A percentile compares a stretch with the other conserved stretches of the same genome.
Conservation (phyloP, 345 rosid species). For the Zanthoxylum bungeanum region DNA sequence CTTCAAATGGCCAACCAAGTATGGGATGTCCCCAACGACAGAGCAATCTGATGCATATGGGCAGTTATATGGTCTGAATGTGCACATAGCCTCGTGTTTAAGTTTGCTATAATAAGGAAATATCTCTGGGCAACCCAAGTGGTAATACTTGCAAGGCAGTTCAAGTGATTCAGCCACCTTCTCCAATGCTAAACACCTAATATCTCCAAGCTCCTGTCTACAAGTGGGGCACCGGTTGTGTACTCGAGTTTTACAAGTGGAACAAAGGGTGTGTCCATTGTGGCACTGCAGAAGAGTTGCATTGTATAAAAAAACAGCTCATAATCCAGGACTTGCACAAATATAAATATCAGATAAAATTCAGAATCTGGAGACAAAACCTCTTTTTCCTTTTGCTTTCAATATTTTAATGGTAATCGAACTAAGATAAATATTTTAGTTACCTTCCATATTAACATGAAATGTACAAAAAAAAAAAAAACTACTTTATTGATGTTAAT, state of each 20-base stretch:
- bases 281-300: slow-evolving; percentile 52
- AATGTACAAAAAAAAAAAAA: not conserved
- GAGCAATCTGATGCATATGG: slow-evolving; percentile 79
- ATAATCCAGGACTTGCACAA: slow-evolving; percentile 4
- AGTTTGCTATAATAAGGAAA: slow-evolving; percentile 80
- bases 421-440: not conserved
- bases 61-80: slow-evolving; percentile 70
- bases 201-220: slow-evolving; percentile 79
- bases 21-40: slow-evolving; percentile 63
- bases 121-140: slow-evolving; percentile 73
- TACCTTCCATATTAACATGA: not conserved
- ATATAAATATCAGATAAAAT: not conserved
- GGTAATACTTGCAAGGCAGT: slow-evolving; percentile 71
- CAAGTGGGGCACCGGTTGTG: slow-evolving; percentile 80
- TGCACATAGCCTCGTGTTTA: slow-evolving; percentile 67
- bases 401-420: not conserved
- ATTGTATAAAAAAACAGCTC: slow-evolving; percentile 4
- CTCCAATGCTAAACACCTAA: slow-evolving; percentile 77
- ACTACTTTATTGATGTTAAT: not conserved
- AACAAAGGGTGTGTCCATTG: slow-evolving; percentile 79
- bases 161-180: slow-evolving; percentile 82
- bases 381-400: not conserved
- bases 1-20: slow-evolving; percentile 66
- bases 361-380: not conserved
- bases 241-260: slow-evolving; percentile 75